Evolutionary conservation across 768 basidiomycete species (phyloP), one percentile per base, ranked within the genome.

Genomic region (Cantharellus cinnabarinus): DNA sequence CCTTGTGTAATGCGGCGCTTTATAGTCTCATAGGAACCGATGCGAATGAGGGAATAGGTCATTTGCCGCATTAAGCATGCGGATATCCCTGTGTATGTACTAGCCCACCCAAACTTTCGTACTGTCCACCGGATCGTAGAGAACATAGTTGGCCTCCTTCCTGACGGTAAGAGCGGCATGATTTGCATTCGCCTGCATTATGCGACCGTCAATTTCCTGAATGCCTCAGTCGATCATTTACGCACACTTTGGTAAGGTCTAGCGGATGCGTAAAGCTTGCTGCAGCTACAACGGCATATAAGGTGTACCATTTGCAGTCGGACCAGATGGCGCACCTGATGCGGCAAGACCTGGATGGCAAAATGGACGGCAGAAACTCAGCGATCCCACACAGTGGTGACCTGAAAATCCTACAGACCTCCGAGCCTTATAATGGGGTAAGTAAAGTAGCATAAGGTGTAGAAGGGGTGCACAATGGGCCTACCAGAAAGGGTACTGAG

Each of bases 231-330:
- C 4, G 38, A 35, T 7, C 10, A 42, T 7, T 39, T 5, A 60
- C 61, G 40, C 40, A 62, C 62, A 62, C 60, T 51, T 62, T 62
- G n/a, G 62, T 57, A 37, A 62, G 56, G 44, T 62, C 62, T 7
- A 62, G 55, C 2, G 62, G 62, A 53, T 62, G 62, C 20, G 62
- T 62, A 58, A 52, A 57, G 37, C 54, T 60, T 29, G 62, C 62
- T 10, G 62, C 61, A 37, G 61, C 62, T 62, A 38, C 4, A 41
- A 51, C 42, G 37, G 20, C 39, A 40, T 29, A 51, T 34, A 20
- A 7, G 40, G 50, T 35, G 50, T 14, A 42, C 20, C 4, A 5
- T 34, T 41, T 38, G 5, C 2, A 10, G 35, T 14, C 14, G 5
- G 5, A 42, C 29, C 35, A 4, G 34, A 5, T 2, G 41, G 3